Evolutionary conservation across 129 eudicot species (phyloP), one percentile per base, ranked within the genome.

Genomic region (Pulicaria dysenterica): DNA sequence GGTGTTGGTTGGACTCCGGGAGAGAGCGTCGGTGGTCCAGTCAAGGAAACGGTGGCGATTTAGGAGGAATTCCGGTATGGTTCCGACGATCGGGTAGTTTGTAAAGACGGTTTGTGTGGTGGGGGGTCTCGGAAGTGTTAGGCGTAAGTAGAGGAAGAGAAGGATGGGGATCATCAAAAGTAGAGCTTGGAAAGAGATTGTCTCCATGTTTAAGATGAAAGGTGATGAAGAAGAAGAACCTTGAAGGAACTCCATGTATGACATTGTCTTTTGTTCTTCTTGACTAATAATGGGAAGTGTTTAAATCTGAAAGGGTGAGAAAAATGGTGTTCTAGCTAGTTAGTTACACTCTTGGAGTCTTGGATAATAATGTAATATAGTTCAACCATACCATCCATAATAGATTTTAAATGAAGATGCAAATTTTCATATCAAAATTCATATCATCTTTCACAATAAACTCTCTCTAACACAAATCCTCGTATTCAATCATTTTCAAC

Each of bases 1-100:
- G 58, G 95, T 87, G 92, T 83, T 81, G 81, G 95, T 67, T 13
- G 98, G 91, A 64, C 77, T 71, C 2, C 39, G 15, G 36, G 92
- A 64, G 60, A 94, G 96, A 79, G 87, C 60, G 11, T 42, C 80
- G 55, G 97, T 86, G 62, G 73, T 61, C 98, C 98, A 94, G 7
- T 93, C 86, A 13, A 87, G 95, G 72, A 89, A 93, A 17, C 90
- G 90, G 88, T 87, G 86, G 73, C 98, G 88, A 77, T 93, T 85
- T 6, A 41, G 79, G 79, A 93, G 58, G 77, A 89, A 93, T 6
- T 80, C 95, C 4, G 96, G 98, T 48, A 93, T 51, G 57, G 92
- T 46, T 24, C 98, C 98, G 15, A 89, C 13, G 0, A 93, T 31
- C 5, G 98, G 98, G 80, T 87, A 87, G 76, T 14, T 12, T 79